Evolutionary conservation across 139 green algal species (phyloP), one percentile per base, ranked within the genome.

Genomic region (Chlamydomonas schloesseri): DNA sequence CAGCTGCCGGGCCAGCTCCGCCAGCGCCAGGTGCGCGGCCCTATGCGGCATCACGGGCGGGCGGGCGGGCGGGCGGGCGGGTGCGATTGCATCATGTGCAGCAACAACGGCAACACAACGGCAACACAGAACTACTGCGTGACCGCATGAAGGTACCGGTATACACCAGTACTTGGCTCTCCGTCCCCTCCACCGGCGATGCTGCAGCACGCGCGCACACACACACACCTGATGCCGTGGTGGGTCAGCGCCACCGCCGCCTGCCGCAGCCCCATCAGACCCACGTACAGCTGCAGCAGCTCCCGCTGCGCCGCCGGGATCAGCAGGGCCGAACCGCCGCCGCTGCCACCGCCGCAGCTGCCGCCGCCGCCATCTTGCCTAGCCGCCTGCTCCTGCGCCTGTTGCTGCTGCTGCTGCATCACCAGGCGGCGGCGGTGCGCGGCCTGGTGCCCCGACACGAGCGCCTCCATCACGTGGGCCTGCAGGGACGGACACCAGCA

Each of bases 21-120:
- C 64, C 47, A 85, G 79, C 20, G 67, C n/a, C 65, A 85, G 67
- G 67, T 85, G 79, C 21, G 79, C 79, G 31, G 79, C 65, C n/a
- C 79, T 85, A 60, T 3, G 36, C 17, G 26, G n/a, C n/a, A n/a
- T n/a, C n/a, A n/a, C n/a, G n/a, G n/a, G n/a, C n/a, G n/a, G n/a
- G n/a, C n/a, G n/a, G n/a, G n/a, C n/a, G n/a, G n/a, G n/a, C n/a
- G n/a, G n/a, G n/a, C n/a, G n/a, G n/a, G n/a, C n/a, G n/a, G n/a
- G n/a, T n/a, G n/a, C n/a, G n/a, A n/a, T n/a, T n/a, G n/a, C n/a
- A n/a, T n/a, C n/a, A n/a, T n/a, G n/a, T n/a, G n/a, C n/a, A n/a
- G n/a, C n/a, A n/a, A n/a, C n/a, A n/a, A n/a, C n/a, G n/a, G n/a
- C n/a, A n/a, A n/a, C n/a, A n/a, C n/a, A n/a, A n/a, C n/a, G n/a